These are phyloP conservation scores for Chrysopogon serrulatus DNA, from an alignment of 176 grass and related monocot species.

Conservation along the genomic window DNA sequence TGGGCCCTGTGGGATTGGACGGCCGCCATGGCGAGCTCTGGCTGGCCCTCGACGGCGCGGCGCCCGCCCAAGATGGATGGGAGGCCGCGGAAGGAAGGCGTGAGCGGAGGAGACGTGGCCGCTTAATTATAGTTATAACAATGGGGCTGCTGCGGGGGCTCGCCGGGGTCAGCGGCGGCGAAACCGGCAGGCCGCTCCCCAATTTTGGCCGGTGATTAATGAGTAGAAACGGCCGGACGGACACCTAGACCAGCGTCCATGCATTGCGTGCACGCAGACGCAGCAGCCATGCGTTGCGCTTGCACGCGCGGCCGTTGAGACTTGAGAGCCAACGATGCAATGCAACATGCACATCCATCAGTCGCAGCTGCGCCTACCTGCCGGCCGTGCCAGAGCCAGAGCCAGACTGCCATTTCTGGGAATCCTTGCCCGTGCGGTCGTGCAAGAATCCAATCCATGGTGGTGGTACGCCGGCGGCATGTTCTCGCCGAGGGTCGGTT, in stretches of 20 bases:
- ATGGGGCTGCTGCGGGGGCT: neutral
- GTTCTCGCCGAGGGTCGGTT: no score
- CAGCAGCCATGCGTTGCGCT: neutral
- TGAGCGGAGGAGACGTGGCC: neutral
- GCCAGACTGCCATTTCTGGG: no score
- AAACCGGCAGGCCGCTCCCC: slow-evolving; percentile 38
- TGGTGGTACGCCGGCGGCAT: no score
- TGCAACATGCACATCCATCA: neutral
- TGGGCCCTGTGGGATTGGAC: slow-evolving; percentile 15
- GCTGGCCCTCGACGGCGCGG: neutral
- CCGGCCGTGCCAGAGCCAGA: no score
- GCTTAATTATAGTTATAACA: slow-evolving; percentile 5
- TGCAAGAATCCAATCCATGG: no score
- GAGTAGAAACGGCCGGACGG: neutral
- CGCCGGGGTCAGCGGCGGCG: slow-evolving; percentile 22
- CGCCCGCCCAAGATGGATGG: neutral
- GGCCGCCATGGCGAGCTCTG: slow-evolving; percentile 32
- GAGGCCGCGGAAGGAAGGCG: slow-evolving; percentile 12
- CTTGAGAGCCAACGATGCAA: neutral
- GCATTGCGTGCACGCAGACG: neutral
- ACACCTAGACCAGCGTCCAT: no score
- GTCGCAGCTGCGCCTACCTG: neutral
- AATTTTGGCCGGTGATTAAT: neutral
- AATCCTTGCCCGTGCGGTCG: neutral
- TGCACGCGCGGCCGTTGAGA: no score